A percentile compares a stretch with the other conserved stretches of the same genome.
phyloP scores from a whole-genome alignment of 2,329 filamentous ascomycete species.

The Drechslerella dactyloides region DNA sequence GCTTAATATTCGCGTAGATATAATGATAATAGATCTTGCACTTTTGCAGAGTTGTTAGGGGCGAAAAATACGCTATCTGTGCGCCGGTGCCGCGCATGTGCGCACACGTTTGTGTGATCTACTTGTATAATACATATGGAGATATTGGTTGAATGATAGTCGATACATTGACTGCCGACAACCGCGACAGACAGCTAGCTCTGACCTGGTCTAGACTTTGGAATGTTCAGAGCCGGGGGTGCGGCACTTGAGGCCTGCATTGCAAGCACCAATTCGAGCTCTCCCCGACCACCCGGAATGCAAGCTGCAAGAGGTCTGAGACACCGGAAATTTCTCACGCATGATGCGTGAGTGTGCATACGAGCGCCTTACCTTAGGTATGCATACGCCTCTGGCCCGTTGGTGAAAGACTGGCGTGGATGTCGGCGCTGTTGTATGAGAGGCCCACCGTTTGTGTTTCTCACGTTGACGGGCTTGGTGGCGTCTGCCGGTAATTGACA shows the following conservation, averaged over 20 bases:
- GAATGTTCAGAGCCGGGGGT: not conserved
- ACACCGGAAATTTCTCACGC: not conserved
- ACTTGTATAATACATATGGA: not conserved
- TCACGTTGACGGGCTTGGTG: too few species aligned
- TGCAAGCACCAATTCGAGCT: not conserved
- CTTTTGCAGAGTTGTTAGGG: too few species aligned
- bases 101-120: too few species aligned
- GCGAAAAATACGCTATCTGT: too few species aligned
- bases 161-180: not conserved
- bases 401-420: too few species aligned
- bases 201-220: constrained; percentile 2
- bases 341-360: not conserved
- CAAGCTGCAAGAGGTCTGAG: not conserved
- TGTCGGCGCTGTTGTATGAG: too few species aligned
- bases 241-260: not conserved
- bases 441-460: too few species aligned
- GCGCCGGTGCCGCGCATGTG: too few species aligned
- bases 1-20: too few species aligned
- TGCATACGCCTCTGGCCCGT: too few species aligned
- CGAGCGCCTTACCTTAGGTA: not conserved
- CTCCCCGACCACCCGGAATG: constrained; percentile 4
- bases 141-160: not conserved
- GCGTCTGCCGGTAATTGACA: too few species aligned
- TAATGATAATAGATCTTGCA: too few species aligned
- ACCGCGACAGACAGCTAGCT: not conserved